phyloP scores from a whole-genome alignment of 2,329 filamentous ascomycete species.

The Penicillium griseofulvum region DNA sequence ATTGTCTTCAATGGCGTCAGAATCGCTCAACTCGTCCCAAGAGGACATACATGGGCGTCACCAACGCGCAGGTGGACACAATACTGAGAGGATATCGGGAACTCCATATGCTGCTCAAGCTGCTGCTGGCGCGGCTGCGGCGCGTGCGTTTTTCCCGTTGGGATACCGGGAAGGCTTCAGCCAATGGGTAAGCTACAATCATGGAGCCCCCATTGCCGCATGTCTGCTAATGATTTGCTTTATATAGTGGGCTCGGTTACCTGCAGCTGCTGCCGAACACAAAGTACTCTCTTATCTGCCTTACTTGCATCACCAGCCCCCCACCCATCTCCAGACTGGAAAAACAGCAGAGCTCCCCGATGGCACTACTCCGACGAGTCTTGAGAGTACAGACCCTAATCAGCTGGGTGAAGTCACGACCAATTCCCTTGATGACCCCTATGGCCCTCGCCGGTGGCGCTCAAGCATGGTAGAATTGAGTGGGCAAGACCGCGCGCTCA shows the following conservation, averaged over 20 bases:
- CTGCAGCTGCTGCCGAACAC: constrained; percentile 80
- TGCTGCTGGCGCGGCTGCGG: constrained; percentile 28
- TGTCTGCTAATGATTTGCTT: constrained; percentile 15
- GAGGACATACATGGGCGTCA: constrained; percentile 26
- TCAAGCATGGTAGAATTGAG: constrained; percentile 79
- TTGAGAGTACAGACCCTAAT: constrained; percentile 37
- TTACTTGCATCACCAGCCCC: constrained; percentile 67
- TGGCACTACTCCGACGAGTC: constrained; percentile 27
- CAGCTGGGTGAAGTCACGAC: constrained; percentile 46
- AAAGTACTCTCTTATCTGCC: constrained; percentile 84
- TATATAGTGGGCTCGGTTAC: constrained; percentile 75
- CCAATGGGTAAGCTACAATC: constrained; percentile 70
- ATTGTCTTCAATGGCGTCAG: constrained; percentile 35
- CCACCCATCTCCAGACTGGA: constrained; percentile 64
- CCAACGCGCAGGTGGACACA: constrained; percentile 18
- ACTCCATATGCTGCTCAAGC: constrained; percentile 35
- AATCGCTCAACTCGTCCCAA: constrained; percentile 34
- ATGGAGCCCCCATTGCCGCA: constrained; percentile 4
- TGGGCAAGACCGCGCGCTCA: constrained; percentile 82
- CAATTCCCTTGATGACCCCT: constrained; percentile 64
- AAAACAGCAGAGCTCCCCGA: constrained; percentile 30
- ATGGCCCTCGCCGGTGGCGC: constrained; percentile 81
- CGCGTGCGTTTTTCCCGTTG: constrained; percentile 65
- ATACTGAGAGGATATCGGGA: constrained; percentile 8
- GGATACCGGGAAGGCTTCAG: constrained; percentile 87